Evolutionary conservation across 1,284 basidiomycete species (phyloP).

Genomic region (Trametes polyzona): DNA sequence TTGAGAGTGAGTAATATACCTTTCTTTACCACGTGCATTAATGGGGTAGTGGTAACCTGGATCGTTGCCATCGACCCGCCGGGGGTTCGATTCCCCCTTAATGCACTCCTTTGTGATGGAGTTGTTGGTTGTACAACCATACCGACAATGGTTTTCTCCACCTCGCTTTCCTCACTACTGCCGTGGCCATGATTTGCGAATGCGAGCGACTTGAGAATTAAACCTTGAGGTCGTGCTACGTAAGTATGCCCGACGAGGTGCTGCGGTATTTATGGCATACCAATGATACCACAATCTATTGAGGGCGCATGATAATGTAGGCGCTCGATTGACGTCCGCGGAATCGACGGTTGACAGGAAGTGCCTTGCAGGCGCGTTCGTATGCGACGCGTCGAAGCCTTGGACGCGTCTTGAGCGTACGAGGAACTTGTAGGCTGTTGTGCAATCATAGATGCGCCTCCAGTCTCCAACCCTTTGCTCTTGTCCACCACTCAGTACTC

Average conservation of each 20-base stretch:
- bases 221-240: too few species aligned
- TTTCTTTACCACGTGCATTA: too few species aligned
- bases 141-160: too few species aligned
- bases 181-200: too few species aligned
- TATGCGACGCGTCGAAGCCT: background rate
- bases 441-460: background rate
- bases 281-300: background rate
- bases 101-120: constrained; percentile 54
- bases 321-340: background rate
- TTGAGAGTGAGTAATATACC: too few species aligned
- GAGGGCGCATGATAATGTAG: background rate
- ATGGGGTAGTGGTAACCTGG: constrained; percentile 32
- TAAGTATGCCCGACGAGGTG: background rate
- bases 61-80: constrained; percentile 57
- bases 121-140: too few species aligned
- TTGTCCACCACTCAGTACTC: too few species aligned
- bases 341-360: background rate
- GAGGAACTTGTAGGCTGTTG: background rate
- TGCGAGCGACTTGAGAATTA: too few species aligned
- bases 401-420: background rate
- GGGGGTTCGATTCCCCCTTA: constrained; percentile 81
- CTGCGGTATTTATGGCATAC: background rate
- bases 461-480: background rate
- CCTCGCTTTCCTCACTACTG: too few species aligned
- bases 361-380: background rate